phyloP scores from a whole-genome alignment of 2,329 filamentous ascomycete species.

The Monilinia vaccinii-corymbosi region DNA sequence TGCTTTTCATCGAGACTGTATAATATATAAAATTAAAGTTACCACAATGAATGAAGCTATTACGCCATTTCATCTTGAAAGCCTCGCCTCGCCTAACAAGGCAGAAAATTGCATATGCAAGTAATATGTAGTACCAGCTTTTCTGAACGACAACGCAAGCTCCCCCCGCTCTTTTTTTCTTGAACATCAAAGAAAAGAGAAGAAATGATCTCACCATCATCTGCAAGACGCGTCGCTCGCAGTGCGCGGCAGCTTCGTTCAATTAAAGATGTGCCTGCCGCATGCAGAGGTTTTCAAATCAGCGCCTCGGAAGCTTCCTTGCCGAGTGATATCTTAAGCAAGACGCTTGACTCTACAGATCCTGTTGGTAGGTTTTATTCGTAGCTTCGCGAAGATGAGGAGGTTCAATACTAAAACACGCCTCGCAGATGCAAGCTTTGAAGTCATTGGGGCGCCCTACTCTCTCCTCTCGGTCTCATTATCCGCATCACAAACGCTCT shows the following conservation, averaged over 20 bases:
- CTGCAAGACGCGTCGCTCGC: constrained; percentile 20
- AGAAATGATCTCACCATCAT: constrained; percentile 27
- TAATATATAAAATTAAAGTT: too few relatives aligned
- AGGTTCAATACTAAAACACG: constrained; percentile 4
- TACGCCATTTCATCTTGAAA: constrained; percentile 9
- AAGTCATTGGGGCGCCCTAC: constrained; percentile 84
- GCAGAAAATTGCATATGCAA: constrained; percentile 10
- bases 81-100: constrained; percentile 12
- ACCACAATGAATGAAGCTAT: constrained; percentile 5
- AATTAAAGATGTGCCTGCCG: constrained; percentile 12
- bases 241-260: constrained; percentile 21
- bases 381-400: neutral
- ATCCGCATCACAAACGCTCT: constrained; percentile 87
- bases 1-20: too few relatives aligned
- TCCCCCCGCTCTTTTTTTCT: neutral
- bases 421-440: constrained; percentile 76
- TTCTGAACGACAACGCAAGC: constrained; percentile 5
- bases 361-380: constrained; percentile 18
- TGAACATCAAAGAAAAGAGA: constrained; percentile 11
- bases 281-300: constrained; percentile 53
- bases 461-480: constrained; percentile 90
- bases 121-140: neutral
- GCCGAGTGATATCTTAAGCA: constrained; percentile 47
- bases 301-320: constrained; percentile 47
- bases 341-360: constrained; percentile 33